Percentiles rank a stretch among this genome's conserved stretches.
Evolutionary conservation across 179 eudicot species (phyloP).

Genomic region (Beta lomatogona): DNA sequence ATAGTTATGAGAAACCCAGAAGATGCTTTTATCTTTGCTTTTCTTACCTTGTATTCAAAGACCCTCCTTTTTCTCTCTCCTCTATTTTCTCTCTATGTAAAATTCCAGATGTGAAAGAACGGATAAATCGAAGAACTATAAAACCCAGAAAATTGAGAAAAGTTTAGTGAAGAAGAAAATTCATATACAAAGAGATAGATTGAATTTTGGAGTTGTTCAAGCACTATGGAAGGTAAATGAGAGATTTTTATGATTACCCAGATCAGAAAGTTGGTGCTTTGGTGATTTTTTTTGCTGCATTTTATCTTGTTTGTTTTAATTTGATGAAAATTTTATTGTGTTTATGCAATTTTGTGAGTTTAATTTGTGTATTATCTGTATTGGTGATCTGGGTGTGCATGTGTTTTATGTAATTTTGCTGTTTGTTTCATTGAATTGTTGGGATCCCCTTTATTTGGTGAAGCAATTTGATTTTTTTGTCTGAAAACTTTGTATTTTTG

Average conservation of each 20-base stretch:
- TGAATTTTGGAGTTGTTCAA: background rate
- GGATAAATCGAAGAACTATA: too few species aligned
- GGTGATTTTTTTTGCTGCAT: background rate
- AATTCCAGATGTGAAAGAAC: conserved; percentile 31
- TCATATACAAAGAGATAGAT: conserved; percentile 2
- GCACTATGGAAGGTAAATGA: conserved; percentile 27
- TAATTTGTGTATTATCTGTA: background rate
- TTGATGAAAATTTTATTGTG: background rate
- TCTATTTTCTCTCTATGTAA: conserved; percentile 18
- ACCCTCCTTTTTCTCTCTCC: conserved; percentile 15
- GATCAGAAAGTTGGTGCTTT: conserved; percentile 20
- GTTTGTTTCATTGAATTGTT: conserved; percentile 10
- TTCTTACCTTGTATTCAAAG: conserved; percentile 17
- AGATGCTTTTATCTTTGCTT: conserved; percentile 34
- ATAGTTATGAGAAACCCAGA: conserved; percentile 30
- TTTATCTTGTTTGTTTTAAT: background rate
- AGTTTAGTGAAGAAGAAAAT: background rate
- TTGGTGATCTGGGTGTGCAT: conserved; percentile 24
- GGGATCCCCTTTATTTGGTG: conserved; percentile 16
- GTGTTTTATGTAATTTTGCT: background rate
- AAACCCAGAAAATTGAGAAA: conserved; percentile 9
- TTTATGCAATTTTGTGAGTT: background rate
- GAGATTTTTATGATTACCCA: background rate
- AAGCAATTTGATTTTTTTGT: background rate
- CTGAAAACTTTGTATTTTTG: conserved; percentile 11